phyloP scores from a whole-genome alignment of 345 rosid genomes.

The Fremontodendron californicum region DNA sequence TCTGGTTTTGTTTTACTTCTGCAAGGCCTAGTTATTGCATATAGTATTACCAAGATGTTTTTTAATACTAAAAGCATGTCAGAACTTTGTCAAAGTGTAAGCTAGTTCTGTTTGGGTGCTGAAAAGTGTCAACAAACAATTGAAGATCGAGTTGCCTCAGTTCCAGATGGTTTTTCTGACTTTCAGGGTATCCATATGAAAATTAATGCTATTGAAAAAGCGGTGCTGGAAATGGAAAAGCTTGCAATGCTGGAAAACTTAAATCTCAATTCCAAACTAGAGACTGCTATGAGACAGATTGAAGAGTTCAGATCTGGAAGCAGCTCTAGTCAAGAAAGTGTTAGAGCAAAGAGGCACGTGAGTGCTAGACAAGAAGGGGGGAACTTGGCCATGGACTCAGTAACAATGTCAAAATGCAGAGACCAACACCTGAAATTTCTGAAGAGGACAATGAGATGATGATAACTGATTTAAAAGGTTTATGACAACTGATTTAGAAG shows the following conservation, averaged over 20 bases:
- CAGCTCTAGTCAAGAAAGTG: conserved; percentile 24
- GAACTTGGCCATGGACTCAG: neutral
- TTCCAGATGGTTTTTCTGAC: conserved; percentile 33
- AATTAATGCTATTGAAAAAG: conserved; percentile 61
- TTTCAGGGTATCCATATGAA: conserved; percentile 51
- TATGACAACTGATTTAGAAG: no score
- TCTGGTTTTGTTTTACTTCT: neutral
- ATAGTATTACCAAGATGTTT: neutral
- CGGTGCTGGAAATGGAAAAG: conserved; percentile 55
- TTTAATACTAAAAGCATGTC: neutral
- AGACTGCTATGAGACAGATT: conserved; percentile 46
- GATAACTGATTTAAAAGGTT: no score
- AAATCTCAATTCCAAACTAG: conserved; percentile 51
- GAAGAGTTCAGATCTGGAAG: conserved; percentile 41
- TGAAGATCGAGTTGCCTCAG: conserved; percentile 21
- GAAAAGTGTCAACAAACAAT: conserved; percentile 30
- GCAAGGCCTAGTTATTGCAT: neutral
- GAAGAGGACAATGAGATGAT: conserved; percentile 53
- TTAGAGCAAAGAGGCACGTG: conserved; percentile 31
- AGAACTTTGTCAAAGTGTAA: neutral
- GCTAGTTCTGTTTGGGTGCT: conserved; percentile 15
- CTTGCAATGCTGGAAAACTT: conserved; percentile 44
- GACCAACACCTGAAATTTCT: conserved; percentile 38
- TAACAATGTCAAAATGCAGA: conserved; percentile 36
- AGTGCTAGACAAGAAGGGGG: conserved; percentile 28